A percentile compares a stretch with the other conserved stretches of the same genome.
These are phyloP conservation scores for Rubia occidens DNA, from an alignment of 305 asterid species.

Conservation along the genomic window DNA sequence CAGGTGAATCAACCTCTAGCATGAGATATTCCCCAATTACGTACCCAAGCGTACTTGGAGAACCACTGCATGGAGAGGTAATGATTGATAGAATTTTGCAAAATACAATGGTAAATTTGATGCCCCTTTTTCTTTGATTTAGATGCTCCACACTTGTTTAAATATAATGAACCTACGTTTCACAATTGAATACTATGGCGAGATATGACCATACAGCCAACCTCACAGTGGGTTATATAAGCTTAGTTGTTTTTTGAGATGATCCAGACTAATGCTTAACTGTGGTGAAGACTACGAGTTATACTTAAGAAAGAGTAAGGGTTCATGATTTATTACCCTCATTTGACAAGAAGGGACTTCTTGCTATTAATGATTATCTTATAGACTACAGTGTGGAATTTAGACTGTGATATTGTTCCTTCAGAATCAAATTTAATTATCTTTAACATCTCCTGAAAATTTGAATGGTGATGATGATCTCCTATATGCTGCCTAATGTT, in stretches of 20 bases:
- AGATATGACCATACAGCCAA: not conserved
- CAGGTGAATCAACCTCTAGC: conserved; percentile 73
- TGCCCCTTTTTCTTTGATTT: not conserved
- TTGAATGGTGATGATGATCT: not conserved
- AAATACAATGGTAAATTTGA: conserved; percentile 1
- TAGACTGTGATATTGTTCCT: not conserved
- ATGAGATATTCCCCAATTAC: conserved; percentile 92
- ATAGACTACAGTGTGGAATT: not conserved
- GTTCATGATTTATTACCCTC: not conserved
- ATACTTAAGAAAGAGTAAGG: not conserved
- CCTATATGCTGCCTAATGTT: not conserved
- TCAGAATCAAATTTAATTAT: not conserved
- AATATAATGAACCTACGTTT: not conserved
- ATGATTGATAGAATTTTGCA: conserved; percentile 14
- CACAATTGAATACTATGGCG: not conserved
- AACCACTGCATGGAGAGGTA: conserved; percentile 99
- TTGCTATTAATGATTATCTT: not conserved
- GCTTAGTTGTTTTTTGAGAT: no score
- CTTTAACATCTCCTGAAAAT: not conserved
- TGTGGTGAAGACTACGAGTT: not conserved
- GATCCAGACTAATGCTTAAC: not conserved
- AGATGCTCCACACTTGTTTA: not conserved
- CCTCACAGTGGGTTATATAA: not conserved
- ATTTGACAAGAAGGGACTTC: not conserved
- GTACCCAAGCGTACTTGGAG: conserved; percentile 97